Conservation (phyloP, 2,329 filamentous ascomycete species). For the Aspergillus nomiae region DNA sequence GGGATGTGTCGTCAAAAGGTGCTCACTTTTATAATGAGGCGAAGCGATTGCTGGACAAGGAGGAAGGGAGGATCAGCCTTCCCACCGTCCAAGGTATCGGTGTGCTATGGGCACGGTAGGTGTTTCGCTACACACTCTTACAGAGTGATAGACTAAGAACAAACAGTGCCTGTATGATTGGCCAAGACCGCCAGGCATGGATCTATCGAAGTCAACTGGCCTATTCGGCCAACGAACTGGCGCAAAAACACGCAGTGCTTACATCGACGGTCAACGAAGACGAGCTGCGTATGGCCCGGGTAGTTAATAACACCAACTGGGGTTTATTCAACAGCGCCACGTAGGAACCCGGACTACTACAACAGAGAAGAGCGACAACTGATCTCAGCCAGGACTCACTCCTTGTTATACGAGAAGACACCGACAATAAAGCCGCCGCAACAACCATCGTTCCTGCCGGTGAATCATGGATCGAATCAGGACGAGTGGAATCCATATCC, state of each 20-base stretch:
- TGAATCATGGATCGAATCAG: slow-evolving; percentile 11
- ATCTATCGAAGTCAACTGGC: slow-evolving; percentile 30
- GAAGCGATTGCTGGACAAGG: slow-evolving; percentile 30
- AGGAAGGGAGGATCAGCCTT: slow-evolving; percentile 33
- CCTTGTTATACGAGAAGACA: slow-evolving; percentile 22
- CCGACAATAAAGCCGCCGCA: slow-evolving; percentile 21
- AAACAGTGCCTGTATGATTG: slow-evolving; percentile 32
- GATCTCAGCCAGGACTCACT: slow-evolving; percentile 21
- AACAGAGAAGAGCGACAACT: slow-evolving; percentile 8
- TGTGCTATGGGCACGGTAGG: slow-evolving; percentile 34
- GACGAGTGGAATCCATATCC: slow-evolving; percentile 29
- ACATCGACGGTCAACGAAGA: slow-evolving; percentile 20
- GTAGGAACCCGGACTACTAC: slow-evolving; percentile 17
- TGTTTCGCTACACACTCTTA: background rate
- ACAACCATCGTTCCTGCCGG: slow-evolving; percentile 5
- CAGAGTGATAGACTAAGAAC: background rate
- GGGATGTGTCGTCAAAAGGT: slow-evolving; percentile 24
- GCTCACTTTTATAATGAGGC: slow-evolving; percentile 39
- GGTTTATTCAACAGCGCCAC: slow-evolving; percentile 29
- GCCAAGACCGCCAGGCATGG: slow-evolving; percentile 35
- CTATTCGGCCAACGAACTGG: slow-evolving; percentile 27
- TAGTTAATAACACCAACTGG: slow-evolving; percentile 23
- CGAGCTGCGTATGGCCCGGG: slow-evolving; percentile 12
- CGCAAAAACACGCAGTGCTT: slow-evolving; percentile 14
- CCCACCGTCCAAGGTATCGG: slow-evolving; percentile 34